These are phyloP conservation scores for Elaeis guineensis DNA, from an alignment of 176 grass and related monocot species.

Conservation along the genomic window DNA sequence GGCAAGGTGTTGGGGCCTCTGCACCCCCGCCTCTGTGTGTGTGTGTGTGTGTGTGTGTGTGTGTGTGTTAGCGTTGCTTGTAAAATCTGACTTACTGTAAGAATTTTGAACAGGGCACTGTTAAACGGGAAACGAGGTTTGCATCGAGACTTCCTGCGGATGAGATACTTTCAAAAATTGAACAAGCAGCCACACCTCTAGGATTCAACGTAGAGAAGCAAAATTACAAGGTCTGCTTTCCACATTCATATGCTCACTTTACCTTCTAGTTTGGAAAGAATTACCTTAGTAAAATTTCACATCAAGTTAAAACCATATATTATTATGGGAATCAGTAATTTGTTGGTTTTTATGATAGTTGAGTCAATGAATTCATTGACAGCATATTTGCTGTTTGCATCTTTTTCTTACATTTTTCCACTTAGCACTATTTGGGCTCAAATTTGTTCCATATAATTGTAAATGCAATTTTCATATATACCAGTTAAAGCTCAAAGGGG, in stretches of 20 bases:
- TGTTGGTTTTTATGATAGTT: not conserved
- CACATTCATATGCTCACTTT: not conserved
- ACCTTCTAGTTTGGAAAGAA: not conserved
- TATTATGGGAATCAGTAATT: not conserved
- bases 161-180: slow-evolving; percentile 88
- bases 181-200: slow-evolving; percentile 74
- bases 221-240: slow-evolving; percentile 69
- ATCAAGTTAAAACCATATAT: no score
- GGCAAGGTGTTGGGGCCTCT: no score
- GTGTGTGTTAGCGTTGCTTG: no score
- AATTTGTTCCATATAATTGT: no score
- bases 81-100: no score
- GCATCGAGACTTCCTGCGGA: slow-evolving; percentile 82
- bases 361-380: no score
- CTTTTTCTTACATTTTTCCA: no score
- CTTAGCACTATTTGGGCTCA: no score
- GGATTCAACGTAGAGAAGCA: slow-evolving; percentile 83
- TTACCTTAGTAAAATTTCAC: no score
- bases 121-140: slow-evolving; percentile 84
- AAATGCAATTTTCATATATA: not conserved
- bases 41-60: no score
- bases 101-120: slow-evolving; percentile 34
- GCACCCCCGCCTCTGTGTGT: no score
- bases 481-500: slow-evolving; percentile 93
- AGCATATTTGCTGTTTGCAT: no score